Percentiles rank a stretch among this genome's conserved stretches.
Conservation (phyloP, 495 filamentous ascomycete species). For the Lasiosphaeriaceae sp. region DNA sequence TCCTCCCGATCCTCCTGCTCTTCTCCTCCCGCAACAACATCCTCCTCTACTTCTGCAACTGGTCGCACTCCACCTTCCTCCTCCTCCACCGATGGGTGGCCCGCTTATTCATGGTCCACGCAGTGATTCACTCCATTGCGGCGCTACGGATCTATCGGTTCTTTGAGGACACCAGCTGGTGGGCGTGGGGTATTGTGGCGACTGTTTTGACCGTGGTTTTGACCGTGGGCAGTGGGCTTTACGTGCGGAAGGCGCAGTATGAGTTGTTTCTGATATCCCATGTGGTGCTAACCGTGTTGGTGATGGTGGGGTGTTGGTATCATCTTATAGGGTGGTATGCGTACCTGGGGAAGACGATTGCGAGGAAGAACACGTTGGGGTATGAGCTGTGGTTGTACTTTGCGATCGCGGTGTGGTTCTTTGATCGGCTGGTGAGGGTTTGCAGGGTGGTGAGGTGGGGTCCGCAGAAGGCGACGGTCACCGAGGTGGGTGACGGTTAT, state of each 20-base stretch:
- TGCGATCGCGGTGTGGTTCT: conserved; percentile 40
- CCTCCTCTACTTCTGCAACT: conserved; percentile 42
- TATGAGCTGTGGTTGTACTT: conserved; percentile 48
- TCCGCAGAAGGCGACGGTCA: conserved; percentile 27
- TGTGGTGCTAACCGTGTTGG: conserved; percentile 34
- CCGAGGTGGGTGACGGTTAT: conserved; percentile 26
- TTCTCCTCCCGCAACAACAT: conserved; percentile 42
- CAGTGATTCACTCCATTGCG: conserved; percentile 31
- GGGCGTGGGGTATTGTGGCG: conserved; percentile 40
- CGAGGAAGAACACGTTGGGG: conserved; percentile 15
- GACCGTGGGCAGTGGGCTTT: conserved; percentile 15
- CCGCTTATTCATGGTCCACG: conserved; percentile 33
- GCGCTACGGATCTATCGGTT: conserved; percentile 11
- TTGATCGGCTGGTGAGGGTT: conserved; percentile 40
- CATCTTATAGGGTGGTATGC: conserved; percentile 30
- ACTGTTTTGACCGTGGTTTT: conserved; percentile 24
- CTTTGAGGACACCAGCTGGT: conserved; percentile 22
- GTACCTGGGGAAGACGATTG: conserved; percentile 4
- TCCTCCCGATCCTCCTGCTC: conserved; percentile 33
- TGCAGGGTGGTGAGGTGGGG: conserved; percentile 27
- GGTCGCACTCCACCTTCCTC: conserved; percentile 41
- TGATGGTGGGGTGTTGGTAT: conserved; percentile 39
- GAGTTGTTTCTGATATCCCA: conserved; percentile 41
- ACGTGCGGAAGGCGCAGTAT: conserved; percentile 30
- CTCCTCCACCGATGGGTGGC: conserved; percentile 46